Evolutionary conservation across 2,329 filamentous ascomycete genomes (phyloP).

Genomic region (Fusarium tuaranense): DNA sequence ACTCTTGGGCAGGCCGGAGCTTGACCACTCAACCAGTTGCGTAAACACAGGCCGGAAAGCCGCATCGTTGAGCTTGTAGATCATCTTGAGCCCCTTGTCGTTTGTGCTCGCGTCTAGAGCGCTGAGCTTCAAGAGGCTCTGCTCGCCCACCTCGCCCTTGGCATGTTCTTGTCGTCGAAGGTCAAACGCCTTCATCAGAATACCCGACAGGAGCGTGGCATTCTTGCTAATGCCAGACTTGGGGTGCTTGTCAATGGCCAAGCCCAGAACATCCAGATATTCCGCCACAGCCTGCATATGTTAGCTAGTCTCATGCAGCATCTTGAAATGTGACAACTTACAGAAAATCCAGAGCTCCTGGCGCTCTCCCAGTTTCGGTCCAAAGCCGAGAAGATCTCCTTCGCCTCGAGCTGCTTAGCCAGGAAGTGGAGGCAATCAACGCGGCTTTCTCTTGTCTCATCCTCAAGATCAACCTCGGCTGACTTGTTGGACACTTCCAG

Average conservation of each 20-base stretch:
- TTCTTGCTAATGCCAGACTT: constrained; percentile 86
- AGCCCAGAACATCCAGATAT: constrained; percentile 75
- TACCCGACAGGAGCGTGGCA: constrained; percentile 73
- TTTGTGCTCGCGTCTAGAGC: constrained; percentile 75
- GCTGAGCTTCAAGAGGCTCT: constrained; percentile 60
- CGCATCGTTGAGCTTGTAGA: constrained; percentile 95
- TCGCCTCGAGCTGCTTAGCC: constrained; percentile 81
- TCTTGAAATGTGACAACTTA: constrained; percentile 55
- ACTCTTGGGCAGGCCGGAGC: constrained; percentile 69
- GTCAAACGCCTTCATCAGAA: constrained; percentile 72
- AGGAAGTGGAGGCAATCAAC: constrained; percentile 78
- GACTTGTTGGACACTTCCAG: constrained; percentile 80
- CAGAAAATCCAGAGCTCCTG: constrained; percentile 69
- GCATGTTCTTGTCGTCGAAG: constrained; percentile 69
- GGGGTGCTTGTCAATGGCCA: constrained; percentile 79
- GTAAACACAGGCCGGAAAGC: constrained; percentile 93
- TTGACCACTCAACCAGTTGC: constrained; percentile 85
- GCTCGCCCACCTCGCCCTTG: constrained; percentile 59
- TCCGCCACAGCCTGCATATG: constrained; percentile 71
- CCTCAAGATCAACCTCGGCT: constrained; percentile 70
- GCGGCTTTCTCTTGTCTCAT: constrained; percentile 73
- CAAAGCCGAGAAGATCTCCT: constrained; percentile 79
- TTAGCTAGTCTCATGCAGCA: constrained; percentile 45
- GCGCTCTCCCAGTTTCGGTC: constrained; percentile 78
- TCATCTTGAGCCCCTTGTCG: constrained; percentile 84